Evolutionary conservation across 768 basidiomycete genomes (phyloP).

Genomic region (Pulveroboletus sp.): DNA sequence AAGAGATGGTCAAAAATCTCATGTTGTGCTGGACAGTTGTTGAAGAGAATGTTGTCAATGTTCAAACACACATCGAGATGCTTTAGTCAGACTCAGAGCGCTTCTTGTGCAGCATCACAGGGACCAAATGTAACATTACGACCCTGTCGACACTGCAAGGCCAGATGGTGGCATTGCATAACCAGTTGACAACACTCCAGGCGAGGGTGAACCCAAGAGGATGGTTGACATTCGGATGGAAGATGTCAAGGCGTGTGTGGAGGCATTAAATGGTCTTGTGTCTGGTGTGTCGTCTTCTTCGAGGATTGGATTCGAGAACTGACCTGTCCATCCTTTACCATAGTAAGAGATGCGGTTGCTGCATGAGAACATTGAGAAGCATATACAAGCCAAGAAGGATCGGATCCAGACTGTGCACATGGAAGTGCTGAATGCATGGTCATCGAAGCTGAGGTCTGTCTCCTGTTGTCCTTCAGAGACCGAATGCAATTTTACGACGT

Average conservation of each 20-base stretch:
- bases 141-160: constrained; percentile 26
- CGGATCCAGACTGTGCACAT: constrained; percentile 39
- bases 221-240: constrained; percentile 9
- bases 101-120: constrained; percentile 25
- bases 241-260: constrained; percentile 31
- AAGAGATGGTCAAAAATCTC: constrained; percentile 12
- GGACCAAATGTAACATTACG: constrained; percentile 31
- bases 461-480: not conserved
- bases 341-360: constrained; percentile 44
- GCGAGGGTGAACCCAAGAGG: constrained; percentile 17
- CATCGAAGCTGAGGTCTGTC: constrained; percentile 31
- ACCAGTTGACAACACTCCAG: constrained; percentile 19
- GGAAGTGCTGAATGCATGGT: constrained; percentile 35
- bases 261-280: constrained; percentile 37
- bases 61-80: constrained; percentile 36
- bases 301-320: not conserved
- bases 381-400: constrained; percentile 45
- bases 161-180: constrained; percentile 20
- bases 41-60: constrained; percentile 28
- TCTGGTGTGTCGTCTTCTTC: constrained; percentile 34
- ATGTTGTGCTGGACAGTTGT: constrained; percentile 21
- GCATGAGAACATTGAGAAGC: constrained; percentile 40
- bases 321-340: not conserved
- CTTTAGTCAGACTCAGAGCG: constrained; percentile 35
- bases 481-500: constrained; percentile 10